phyloP scores from a whole-genome alignment of 1,284 basidiomycete genomes.

The Heterobasidion irregulare region DNA sequence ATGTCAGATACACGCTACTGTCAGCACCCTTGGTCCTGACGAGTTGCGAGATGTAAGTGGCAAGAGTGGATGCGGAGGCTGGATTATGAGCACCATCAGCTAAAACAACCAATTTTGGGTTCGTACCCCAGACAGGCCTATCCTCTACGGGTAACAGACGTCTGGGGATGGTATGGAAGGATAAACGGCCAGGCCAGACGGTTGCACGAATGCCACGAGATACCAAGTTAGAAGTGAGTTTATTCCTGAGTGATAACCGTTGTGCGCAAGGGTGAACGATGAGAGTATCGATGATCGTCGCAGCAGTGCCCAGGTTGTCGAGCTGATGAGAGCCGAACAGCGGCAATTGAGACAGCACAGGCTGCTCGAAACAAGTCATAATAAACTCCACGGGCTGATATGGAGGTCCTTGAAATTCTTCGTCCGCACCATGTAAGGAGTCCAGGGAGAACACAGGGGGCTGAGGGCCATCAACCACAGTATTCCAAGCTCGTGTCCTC shows the following conservation, averaged over 20 bases:
- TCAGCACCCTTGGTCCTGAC: slow-evolving; percentile 3
- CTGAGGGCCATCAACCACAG: slow-evolving; percentile 24
- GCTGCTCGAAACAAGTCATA: slow-evolving; percentile 33
- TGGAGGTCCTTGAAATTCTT: slow-evolving; percentile 27
- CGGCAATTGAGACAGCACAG: slow-evolving; percentile 38
- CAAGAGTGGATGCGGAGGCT: slow-evolving; percentile 69
- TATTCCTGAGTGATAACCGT: slow-evolving; percentile 19
- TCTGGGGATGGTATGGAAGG: slow-evolving; percentile 41
- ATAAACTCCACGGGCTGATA: slow-evolving; percentile 34
- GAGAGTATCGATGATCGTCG: slow-evolving; percentile 59
- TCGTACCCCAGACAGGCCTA: background rate
- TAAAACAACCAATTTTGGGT: slow-evolving; percentile 38
- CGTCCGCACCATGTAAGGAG: slow-evolving; percentile 16
- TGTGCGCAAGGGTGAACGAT: slow-evolving; percentile 30
- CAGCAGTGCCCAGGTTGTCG: slow-evolving; percentile 69
- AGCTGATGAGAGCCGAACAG: slow-evolving; percentile 82
- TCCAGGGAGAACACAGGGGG: slow-evolving; percentile 17
- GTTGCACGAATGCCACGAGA: slow-evolving; percentile 49
- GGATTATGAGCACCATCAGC: slow-evolving; percentile 95
- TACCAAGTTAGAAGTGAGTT: slow-evolving; percentile 42
- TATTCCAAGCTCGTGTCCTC: slow-evolving; percentile 26
- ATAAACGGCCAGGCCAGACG: slow-evolving; percentile 81
- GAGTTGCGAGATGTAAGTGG: slow-evolving; percentile 59
- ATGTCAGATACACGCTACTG: slow-evolving; percentile 38
- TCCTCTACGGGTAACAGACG: slow-evolving; percentile 22